Conservation (phyloP, 108 stramenopile species). For the Skeletonema costatum region DNA sequence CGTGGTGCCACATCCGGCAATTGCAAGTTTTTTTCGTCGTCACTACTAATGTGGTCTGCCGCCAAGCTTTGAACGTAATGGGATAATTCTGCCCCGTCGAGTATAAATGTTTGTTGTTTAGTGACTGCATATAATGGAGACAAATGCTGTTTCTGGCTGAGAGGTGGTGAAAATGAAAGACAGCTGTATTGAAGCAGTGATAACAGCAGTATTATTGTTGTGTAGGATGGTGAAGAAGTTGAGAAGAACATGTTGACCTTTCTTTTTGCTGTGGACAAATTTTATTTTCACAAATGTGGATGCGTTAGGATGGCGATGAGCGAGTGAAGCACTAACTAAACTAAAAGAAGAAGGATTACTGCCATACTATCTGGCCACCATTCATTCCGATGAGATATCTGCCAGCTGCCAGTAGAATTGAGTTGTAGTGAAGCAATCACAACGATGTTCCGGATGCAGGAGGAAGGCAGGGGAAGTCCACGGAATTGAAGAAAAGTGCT, state of each 20-base stretch:
- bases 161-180: background rate
- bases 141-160: background rate
- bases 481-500: no score
- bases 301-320: no score
- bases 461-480: no score
- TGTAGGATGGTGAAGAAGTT: background rate
- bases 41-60: background rate
- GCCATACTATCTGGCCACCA: no score
- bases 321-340: no score
- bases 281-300: no score
- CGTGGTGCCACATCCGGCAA: slow-evolving; percentile 16
- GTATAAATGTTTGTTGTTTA: slow-evolving; percentile 11
- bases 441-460: no score
- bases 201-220: background rate
- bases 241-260: background rate
- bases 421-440: background rate
- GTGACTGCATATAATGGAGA: slow-evolving; percentile 1
- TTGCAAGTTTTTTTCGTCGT: background rate
- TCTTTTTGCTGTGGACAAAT: no score
- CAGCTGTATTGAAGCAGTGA: background rate
- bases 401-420: no score
- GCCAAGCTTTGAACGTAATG: slow-evolving; percentile 12
- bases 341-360: no score
- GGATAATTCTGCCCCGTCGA: slow-evolving; percentile 20
- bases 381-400: no score